Conservation (phyloP, 176 grass and related monocot genomes). For the Carex pumila region DNA sequence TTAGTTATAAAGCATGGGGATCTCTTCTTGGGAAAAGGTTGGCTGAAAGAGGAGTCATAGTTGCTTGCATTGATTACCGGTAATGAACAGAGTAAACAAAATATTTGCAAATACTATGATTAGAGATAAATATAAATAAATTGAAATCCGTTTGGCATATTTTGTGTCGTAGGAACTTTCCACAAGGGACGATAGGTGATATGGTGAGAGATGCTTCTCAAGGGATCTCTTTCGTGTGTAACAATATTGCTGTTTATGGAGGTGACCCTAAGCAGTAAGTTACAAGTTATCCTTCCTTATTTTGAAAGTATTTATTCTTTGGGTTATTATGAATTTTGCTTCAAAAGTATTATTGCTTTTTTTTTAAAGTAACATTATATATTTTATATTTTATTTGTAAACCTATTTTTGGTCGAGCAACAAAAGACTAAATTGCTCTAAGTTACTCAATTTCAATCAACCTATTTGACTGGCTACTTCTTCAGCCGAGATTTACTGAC, state of each 20-base stretch:
- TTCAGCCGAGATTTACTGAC: background rate
- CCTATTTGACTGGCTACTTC: background rate
- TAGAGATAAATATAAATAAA: background rate
- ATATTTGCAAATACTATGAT: background rate
- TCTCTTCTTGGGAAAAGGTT: slow-evolving; percentile 78
- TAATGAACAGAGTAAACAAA: slow-evolving; percentile 18
- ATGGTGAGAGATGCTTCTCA: slow-evolving; percentile 96
- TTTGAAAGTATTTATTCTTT: slow-evolving; percentile 13
- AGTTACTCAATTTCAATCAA: background rate
- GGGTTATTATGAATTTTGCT: background rate
- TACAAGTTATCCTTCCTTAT: slow-evolving; percentile 18
- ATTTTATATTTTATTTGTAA: background rate
- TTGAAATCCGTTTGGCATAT: background rate
- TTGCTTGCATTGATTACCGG: slow-evolving; percentile 99
- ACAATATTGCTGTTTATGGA: slow-evolving; percentile 78
- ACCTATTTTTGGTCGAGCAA: background rate
- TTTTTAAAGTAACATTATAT: background rate
- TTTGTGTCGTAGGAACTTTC: slow-evolving; percentile 66
- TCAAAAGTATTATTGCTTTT: background rate
- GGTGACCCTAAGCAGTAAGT: slow-evolving; percentile 81
- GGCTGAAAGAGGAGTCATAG: slow-evolving; percentile 91
- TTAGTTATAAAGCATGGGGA: slow-evolving; percentile 99
- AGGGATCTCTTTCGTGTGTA: slow-evolving; percentile 89
- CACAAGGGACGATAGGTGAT: slow-evolving; percentile 91
- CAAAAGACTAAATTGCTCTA: background rate